These are phyloP conservation scores for Mortierella sp. DNA, from an alignment of 371 early-diverging fungal genomes.

Conservation along the genomic window DNA sequence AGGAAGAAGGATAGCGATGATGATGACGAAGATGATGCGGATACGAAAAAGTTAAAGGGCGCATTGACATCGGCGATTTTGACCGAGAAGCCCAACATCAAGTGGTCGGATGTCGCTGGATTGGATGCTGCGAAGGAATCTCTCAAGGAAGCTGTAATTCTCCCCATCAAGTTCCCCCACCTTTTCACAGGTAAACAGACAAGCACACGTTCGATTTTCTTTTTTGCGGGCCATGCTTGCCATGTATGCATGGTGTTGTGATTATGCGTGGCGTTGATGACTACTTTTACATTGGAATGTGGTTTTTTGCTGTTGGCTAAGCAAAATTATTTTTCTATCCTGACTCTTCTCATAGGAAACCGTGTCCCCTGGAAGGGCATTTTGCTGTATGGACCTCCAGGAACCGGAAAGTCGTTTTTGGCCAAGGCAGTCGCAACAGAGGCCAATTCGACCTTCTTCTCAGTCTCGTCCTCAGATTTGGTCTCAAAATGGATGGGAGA, in stretches of 20 bases:
- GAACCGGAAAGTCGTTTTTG: conserved; percentile 98
- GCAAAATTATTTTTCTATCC: background rate
- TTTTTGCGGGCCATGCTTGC: background rate
- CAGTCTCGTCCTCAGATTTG: conserved; percentile 95
- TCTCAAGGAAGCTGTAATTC: conserved; percentile 98
- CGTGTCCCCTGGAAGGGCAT: conserved; percentile 99
- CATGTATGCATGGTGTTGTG: background rate
- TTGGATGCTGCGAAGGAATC: conserved; percentile 98
- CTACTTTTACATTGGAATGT: conserved; percentile 1
- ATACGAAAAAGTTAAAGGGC: conserved; percentile 88
- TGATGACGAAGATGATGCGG: conserved; percentile 87
- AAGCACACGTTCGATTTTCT: background rate
- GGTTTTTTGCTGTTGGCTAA: background rate
- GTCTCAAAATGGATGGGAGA: conserved; percentile 99
- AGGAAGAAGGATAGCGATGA: conserved; percentile 67
- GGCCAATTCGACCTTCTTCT: conserved; percentile 95
- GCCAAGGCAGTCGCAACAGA: conserved; percentile 99
- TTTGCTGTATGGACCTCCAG: conserved; percentile 98
- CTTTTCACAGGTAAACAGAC: conserved; percentile 85
- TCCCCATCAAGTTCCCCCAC: conserved; percentile 98
- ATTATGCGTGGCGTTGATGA: background rate
- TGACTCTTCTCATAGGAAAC: conserved; percentile 67
- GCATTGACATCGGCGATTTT: conserved; percentile 85
- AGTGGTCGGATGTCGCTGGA: conserved; percentile 99
- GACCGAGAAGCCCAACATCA: conserved; percentile 95